Conservation (phyloP, 1,284 basidiomycete genomes). For the Trichosporon coremiiforme region DNA sequence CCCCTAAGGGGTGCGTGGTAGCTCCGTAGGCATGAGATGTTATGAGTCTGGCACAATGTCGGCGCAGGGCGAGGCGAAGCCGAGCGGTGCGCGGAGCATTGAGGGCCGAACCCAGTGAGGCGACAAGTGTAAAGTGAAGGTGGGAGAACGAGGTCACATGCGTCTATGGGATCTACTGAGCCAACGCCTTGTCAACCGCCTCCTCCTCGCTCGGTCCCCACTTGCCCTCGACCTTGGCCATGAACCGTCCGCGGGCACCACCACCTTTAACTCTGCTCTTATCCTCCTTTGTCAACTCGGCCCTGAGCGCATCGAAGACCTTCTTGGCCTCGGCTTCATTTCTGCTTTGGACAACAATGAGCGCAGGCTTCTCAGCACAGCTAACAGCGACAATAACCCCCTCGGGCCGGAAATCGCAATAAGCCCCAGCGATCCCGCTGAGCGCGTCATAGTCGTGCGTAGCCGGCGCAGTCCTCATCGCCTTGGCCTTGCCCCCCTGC, state of each 20-base stretch:
- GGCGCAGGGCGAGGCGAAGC: no score
- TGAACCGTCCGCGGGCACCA: slow-evolving; percentile 55
- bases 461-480: slow-evolving; percentile 32
- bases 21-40: slow-evolving; percentile 8
- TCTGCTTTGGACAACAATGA: slow-evolving; percentile 66
- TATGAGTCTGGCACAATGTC: neutral
- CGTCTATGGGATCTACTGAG: no score
- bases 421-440: slow-evolving; percentile 15
- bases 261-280: slow-evolving; percentile 54
- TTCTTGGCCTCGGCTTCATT: slow-evolving; percentile 66
- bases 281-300: slow-evolving; percentile 58
- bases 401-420: slow-evolving; percentile 27
- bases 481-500: neutral
- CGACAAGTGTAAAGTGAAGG: no score
- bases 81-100: no score
- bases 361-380: slow-evolving; percentile 38
- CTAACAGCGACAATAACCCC: slow-evolving; percentile 57
- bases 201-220: slow-evolving; percentile 45
- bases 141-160: no score
- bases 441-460: slow-evolving; percentile 54
- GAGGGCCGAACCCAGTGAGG: no score
- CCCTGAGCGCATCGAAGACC: slow-evolving; percentile 63
- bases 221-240: slow-evolving; percentile 55
- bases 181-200: slow-evolving; percentile 26
- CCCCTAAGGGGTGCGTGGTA: neutral